Conservation (phyloP, 2,329 filamentous ascomycete species). For the Curvularia spicifera region DNA sequence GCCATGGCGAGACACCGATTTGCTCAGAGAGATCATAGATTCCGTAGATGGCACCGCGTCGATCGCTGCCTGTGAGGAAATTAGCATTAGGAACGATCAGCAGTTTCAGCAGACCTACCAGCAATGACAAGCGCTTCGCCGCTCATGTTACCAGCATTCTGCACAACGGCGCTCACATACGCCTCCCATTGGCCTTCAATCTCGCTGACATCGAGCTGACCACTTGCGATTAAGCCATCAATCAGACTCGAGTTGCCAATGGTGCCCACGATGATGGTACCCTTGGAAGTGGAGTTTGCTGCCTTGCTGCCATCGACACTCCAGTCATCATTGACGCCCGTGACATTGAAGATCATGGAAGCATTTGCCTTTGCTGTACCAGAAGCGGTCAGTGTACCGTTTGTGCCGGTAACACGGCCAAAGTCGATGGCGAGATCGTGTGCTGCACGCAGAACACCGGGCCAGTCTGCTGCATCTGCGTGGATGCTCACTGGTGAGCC, state of each 20-base stretch:
- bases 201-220: conserved; percentile 63
- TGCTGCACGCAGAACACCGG: conserved; percentile 71
- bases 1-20: conserved; percentile 74
- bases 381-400: conserved; percentile 62
- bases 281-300: conserved; percentile 22
- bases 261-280: conserved; percentile 71
- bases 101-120: conserved; percentile 43
- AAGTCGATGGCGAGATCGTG: conserved; percentile 72
- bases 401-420: conserved; percentile 71
- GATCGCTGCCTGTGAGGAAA: conserved; percentile 58
- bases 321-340: conserved; percentile 48
- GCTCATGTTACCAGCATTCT: conserved; percentile 63
- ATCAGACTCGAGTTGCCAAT: conserved; percentile 69
- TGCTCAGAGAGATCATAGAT: conserved; percentile 75
- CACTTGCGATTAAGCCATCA: conserved; percentile 61
- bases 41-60: conserved; percentile 71
- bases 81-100: conserved; percentile 13
- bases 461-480: conserved; percentile 61
- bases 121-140: conserved; percentile 69
- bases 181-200: conserved; percentile 73
- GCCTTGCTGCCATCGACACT: conserved; percentile 29
- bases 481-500: conserved; percentile 40
- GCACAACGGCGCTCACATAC: conserved; percentile 66
- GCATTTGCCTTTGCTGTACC: conserved; percentile 59
- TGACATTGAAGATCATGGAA: conserved; percentile 52